Percentiles rank a stretch among this genome's conserved stretches.
Evolutionary conservation across 257 asterid genomes (phyloP).

Genomic region (Petunia axillaris): DNA sequence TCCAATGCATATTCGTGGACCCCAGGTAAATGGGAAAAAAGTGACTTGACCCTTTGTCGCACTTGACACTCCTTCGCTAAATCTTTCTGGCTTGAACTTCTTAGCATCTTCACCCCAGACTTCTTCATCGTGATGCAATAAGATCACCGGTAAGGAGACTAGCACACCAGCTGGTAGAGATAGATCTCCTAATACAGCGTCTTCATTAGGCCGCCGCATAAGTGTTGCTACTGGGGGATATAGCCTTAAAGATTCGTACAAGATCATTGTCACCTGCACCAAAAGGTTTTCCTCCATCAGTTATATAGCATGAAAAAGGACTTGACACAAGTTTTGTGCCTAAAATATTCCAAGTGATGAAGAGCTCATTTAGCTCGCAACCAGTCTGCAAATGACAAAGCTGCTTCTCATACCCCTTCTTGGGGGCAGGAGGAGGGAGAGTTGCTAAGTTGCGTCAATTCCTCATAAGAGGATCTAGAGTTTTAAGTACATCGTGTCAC

Average conservation of each 20-base stretch:
- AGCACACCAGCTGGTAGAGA: constrained; percentile 29
- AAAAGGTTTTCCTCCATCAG: neutral
- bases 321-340: neutral
- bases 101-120: constrained; percentile 45
- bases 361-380: neutral
- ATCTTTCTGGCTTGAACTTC: constrained; percentile 41
- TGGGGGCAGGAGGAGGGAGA: neutral
- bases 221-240: constrained; percentile 35
- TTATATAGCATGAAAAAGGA: neutral
- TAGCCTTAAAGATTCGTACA: constrained; percentile 37
- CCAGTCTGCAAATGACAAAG: neutral
- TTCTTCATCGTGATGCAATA: constrained; percentile 35
- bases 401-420: neutral
- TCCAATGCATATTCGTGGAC: constrained; percentile 44
- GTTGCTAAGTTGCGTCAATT: neutral
- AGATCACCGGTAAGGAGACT: constrained; percentile 31
- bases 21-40: constrained; percentile 43
- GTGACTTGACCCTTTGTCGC: constrained; percentile 20
- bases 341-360: neutral
- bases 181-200: constrained; percentile 32
- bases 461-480: too few species aligned
- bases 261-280: constrained; percentile 35
- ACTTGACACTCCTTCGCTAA: constrained; percentile 29
- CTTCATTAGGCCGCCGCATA: constrained; percentile 20
- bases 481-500: neutral